These are phyloP conservation scores for Diaporthe citri DNA, from an alignment of 2,329 filamentous ascomycete genomes.

Conservation along the genomic window DNA sequence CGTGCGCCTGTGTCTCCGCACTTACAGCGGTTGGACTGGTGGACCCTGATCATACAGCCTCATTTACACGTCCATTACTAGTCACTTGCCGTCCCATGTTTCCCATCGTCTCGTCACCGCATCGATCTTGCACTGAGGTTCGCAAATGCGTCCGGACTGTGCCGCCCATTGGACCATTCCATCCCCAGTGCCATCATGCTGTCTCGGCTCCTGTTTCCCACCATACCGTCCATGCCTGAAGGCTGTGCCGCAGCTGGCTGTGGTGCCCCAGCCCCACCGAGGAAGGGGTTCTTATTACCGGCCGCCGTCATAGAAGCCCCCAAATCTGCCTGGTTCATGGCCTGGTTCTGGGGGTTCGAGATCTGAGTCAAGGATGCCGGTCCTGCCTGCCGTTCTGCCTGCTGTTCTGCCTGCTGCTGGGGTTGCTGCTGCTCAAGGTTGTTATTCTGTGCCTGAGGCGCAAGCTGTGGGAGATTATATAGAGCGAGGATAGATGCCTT, in stretches of 20 bases:
- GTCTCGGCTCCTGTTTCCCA: slow-evolving; percentile 72
- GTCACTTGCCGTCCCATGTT: background rate
- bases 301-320: slow-evolving; percentile 16
- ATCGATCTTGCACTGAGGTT: slow-evolving; percentile 75
- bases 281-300: slow-evolving; percentile 71
- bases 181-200: slow-evolving; percentile 77
- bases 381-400: slow-evolving; percentile 46
- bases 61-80: slow-evolving; percentile 13
- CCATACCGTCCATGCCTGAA: slow-evolving; percentile 42
- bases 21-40: slow-evolving; percentile 8
- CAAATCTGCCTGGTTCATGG: slow-evolving; percentile 49
- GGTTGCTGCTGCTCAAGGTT: slow-evolving; percentile 44
- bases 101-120: slow-evolving; percentile 46
- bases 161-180: slow-evolving; percentile 76
- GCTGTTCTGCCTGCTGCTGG: slow-evolving; percentile 44
- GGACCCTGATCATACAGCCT: slow-evolving; percentile 17
- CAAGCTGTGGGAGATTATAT: slow-evolving; percentile 73
- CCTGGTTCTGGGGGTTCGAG: slow-evolving; percentile 45
- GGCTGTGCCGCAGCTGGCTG: slow-evolving; percentile 44
- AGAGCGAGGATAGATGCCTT: slow-evolving; percentile 83
- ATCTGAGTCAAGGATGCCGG: slow-evolving; percentile 30
- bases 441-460: slow-evolving; percentile 52
- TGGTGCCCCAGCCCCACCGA: slow-evolving; percentile 50
- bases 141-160: slow-evolving; percentile 85
- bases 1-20: slow-evolving; percentile 23